Conservation (phyloP, 2,329 filamentous ascomycete species). For the Cladophialophora bantiana region DNA sequence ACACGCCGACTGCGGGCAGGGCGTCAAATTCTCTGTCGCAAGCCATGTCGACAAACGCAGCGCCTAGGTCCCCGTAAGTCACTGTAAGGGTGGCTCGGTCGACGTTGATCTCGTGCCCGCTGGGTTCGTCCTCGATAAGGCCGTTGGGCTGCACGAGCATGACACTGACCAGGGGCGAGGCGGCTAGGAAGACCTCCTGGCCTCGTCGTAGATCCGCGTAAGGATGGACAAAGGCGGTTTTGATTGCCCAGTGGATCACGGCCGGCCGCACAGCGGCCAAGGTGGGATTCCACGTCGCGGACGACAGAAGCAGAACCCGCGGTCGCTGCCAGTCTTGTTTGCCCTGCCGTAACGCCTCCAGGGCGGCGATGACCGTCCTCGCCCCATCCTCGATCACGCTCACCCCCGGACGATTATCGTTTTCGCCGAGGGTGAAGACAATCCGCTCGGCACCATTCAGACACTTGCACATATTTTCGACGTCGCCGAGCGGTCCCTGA, state of each 20-base stretch:
- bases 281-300: constrained; percentile 20
- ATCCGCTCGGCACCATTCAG: constrained; percentile 14
- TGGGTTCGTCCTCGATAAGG: constrained; percentile 16
- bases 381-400: constrained; percentile 18
- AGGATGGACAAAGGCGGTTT: constrained; percentile 20
- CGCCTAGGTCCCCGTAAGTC: constrained; percentile 20
- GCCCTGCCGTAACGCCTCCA: not conserved
- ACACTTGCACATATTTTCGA: constrained; percentile 20
- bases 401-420: constrained; percentile 16
- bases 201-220: constrained; percentile 23
- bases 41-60: constrained; percentile 20
- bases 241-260: constrained; percentile 25
- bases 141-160: constrained; percentile 20
- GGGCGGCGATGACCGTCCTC: constrained; percentile 16
- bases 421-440: constrained; percentile 23
- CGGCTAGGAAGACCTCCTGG: not conserved
- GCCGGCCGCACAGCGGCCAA: constrained; percentile 17
- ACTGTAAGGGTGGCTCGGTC: constrained; percentile 3
- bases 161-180: constrained; percentile 6
- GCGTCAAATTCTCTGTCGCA: not conserved
- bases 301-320: constrained; percentile 20
- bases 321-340: constrained; percentile 2
- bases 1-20: constrained; percentile 18
- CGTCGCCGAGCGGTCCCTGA: constrained; percentile 10
- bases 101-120: constrained; percentile 18